A percentile compares a stretch with the other conserved stretches of the same genome.
phyloP scores from a whole-genome alignment of 164 flowering plant species.

The Berberis thunbergii region DNA sequence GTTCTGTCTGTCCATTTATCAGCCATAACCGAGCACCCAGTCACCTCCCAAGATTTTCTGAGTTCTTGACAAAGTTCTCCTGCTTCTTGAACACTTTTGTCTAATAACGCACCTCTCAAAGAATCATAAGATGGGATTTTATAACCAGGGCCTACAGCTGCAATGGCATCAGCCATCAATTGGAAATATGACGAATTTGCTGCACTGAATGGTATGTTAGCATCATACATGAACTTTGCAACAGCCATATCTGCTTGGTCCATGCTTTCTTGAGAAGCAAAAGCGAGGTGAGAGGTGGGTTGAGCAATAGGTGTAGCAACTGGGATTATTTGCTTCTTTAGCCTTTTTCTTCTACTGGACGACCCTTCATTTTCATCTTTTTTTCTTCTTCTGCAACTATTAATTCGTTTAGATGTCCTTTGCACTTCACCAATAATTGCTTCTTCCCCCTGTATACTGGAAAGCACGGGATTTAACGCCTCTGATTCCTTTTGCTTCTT shows the following conservation, averaged over 20 bases:
- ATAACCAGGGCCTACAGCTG: slow-evolving; percentile 38
- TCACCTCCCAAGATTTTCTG: slow-evolving; percentile 33
- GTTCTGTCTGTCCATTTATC: slow-evolving; percentile 35
- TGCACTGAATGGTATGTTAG: slow-evolving; percentile 30
- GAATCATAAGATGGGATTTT: slow-evolving; percentile 33
- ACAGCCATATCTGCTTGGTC: slow-evolving; percentile 39
- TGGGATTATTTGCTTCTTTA: slow-evolving; percentile 14
- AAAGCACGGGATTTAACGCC: slow-evolving; percentile 9
- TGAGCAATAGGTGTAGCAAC: slow-evolving; percentile 23
- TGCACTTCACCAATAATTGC: slow-evolving; percentile 11
- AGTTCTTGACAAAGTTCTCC: slow-evolving; percentile 22
- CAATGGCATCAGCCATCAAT: slow-evolving; percentile 40
- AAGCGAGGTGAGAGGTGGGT: slow-evolving; percentile 14
- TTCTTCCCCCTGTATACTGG: slow-evolving; percentile 15
- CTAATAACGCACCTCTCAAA: slow-evolving; percentile 27
- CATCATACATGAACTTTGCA: slow-evolving; percentile 36
- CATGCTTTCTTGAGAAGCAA: slow-evolving; percentile 26
- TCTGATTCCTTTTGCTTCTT: slow-evolving; percentile 28
- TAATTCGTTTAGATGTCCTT: slow-evolving; percentile 5
- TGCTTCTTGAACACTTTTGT: slow-evolving; percentile 22
- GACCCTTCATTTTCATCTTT: slow-evolving; percentile 18
- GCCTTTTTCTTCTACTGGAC: slow-evolving; percentile 19
- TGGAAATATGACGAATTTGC: slow-evolving; percentile 33
- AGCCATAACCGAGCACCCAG: slow-evolving; percentile 40
- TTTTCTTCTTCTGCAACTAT: slow-evolving; percentile 17